Percentiles rank a stretch among this genome's conserved stretches.
These are phyloP conservation scores for Pseudogymnoascus verrucosus DNA, from an alignment of 2,329 filamentous ascomycete genomes.

Conservation along the genomic window DNA sequence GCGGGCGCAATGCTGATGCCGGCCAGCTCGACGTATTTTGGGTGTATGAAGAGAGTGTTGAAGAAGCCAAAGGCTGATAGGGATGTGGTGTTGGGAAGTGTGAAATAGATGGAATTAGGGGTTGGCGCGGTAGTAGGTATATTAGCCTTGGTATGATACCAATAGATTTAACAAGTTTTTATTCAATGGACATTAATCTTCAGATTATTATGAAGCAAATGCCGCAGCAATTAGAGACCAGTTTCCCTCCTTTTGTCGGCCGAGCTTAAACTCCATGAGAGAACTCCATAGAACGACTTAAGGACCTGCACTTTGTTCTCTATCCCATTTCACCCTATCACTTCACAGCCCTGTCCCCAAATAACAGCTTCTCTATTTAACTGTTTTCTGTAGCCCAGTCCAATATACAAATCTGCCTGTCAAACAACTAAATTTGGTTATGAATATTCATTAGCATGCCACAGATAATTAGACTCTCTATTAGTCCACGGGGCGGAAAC, in stretches of 20 bases:
- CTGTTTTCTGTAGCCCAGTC: too few relatives aligned
- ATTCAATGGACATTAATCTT: background rate
- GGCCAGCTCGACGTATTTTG: slow-evolving; percentile 12
- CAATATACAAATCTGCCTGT: too few relatives aligned
- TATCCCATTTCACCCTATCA: too few relatives aligned
- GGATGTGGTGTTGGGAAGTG: background rate
- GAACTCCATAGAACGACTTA: background rate
- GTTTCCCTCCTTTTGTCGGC: background rate
- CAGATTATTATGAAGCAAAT: background rate
- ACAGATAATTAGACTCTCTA: background rate
- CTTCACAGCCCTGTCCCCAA: too few relatives aligned
- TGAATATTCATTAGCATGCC: background rate
- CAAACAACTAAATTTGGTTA: background rate
- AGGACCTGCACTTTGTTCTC: too few relatives aligned
- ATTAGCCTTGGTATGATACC: background rate
- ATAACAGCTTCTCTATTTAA: too few relatives aligned
- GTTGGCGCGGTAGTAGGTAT: background rate
- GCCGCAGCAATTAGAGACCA: background rate
- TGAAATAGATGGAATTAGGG: background rate
- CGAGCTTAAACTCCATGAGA: background rate
- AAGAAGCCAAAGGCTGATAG: background rate
- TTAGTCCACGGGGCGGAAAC: background rate
- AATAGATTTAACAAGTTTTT: background rate
- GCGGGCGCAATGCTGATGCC: slow-evolving; percentile 10
- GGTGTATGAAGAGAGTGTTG: background rate